These are phyloP conservation scores for Apiospora malaysiana DNA, from an alignment of 2,329 filamentous ascomycete genomes.

Conservation along the genomic window DNA sequence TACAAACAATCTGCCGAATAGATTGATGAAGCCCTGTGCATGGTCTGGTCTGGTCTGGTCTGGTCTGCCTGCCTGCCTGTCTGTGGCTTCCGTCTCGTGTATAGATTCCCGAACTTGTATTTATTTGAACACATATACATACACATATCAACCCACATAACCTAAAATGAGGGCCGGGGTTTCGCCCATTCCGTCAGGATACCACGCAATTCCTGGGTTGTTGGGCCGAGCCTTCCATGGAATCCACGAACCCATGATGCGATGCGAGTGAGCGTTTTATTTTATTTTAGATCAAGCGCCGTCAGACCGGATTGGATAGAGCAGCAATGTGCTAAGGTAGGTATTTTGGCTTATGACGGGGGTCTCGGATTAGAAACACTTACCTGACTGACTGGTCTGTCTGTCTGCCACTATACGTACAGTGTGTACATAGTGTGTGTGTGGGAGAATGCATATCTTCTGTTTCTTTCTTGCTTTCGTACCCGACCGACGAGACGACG, in stretches of 20 bases:
- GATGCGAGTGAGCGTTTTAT: conserved; percentile 16
- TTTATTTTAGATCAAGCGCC: conserved; percentile 17
- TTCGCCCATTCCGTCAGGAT: conserved; percentile 18
- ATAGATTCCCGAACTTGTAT: conserved; percentile 1
- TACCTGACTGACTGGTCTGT: background rate
- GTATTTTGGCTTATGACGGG: conserved; percentile 4
- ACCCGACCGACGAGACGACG: conserved; percentile 12
- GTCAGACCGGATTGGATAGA: conserved; percentile 1
- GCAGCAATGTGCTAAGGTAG: background rate
- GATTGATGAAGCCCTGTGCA: background rate
- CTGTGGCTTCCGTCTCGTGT: conserved; percentile 2
- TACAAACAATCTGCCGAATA: background rate
- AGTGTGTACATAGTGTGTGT: conserved; percentile 11
- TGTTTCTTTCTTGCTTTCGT: background rate
- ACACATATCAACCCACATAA: background rate
- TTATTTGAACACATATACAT: background rate
- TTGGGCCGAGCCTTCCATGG: conserved; percentile 3
- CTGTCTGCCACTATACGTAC: background rate
- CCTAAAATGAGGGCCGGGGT: conserved; percentile 17
- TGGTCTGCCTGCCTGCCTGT: background rate
- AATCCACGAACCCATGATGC: conserved; percentile 1
- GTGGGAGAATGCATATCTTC: background rate
- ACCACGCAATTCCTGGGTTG: conserved; percentile 10
- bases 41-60: too few species aligned
- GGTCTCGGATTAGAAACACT: conserved; percentile 12